Evolutionary conservation across 2,329 filamentous ascomycete genomes (phyloP), one percentile per base, ranked within the genome.

Genomic region (Aspergillus tubingensis): DNA sequence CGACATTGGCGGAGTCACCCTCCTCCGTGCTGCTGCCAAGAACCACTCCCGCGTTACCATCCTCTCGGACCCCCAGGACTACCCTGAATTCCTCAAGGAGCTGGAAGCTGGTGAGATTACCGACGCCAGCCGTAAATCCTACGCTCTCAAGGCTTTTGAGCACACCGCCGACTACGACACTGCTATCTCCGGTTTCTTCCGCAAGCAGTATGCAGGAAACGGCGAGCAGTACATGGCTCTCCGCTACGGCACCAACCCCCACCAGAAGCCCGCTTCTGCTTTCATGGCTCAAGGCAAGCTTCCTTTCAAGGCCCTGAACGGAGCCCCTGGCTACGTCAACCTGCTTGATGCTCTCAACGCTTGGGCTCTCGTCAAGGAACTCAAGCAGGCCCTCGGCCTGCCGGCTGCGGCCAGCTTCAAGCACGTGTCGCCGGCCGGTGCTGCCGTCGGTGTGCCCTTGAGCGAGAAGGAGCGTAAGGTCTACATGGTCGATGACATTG

Each of bases 391-490:
- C 21, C 87, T 98, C 21, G 89, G 90, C 68, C 88, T 90, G 77
- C 91, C 95, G 36, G 95, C 95, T 57, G 95, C 95, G 30, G 94
- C 95, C 65, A 96, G 92, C 76, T 99, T 99, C 88, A 99, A 97
- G 87, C 95, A 99, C 77, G 95, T 98, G 64, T 99, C 95, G 8
- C 95, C 95, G 19, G 95, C 95, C 47, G 95, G 95, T 73, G 95
- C 94, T 61, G 94, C 95, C 67, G 95, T 99, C 72, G 95, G 93
- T 67, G 88, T 95, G 6, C 91, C 92, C 21, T 85, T 99, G 65
- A 91, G 83, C 65, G 87, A 91, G 43, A 90, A 91, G 55, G 95
- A 99, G 85, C 89, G 91, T 79, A 96, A 96, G 81, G 95, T 97
- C 58, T 99, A 96, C 84, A 97, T 99, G 84, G 95, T 99, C 61